Evolutionary conservation across 2,329 filamentous ascomycete species (phyloP).

Genomic region (Penicillium olsonii): DNA sequence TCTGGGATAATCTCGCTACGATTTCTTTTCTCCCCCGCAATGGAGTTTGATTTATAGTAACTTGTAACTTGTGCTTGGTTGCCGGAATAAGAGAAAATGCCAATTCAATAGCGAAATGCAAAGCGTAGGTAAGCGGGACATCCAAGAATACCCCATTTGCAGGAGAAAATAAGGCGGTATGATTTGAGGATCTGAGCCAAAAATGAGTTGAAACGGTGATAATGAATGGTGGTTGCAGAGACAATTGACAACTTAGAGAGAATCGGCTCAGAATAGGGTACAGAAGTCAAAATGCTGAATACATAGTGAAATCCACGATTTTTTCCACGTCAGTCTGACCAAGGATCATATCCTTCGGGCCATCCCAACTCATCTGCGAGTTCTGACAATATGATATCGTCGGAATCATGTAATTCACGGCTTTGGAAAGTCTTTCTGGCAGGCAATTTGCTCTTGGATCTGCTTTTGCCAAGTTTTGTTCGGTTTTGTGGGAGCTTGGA

Average conservation of each 20-base stretch:
- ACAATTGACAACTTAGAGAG: neutral
- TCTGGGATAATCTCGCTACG: neutral
- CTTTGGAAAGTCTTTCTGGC: neutral
- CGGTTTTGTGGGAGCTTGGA: neutral
- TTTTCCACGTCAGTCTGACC: constrained; percentile 4
- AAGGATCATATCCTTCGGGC: constrained; percentile 10
- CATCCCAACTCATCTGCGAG: constrained; percentile 1
- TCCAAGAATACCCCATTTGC: neutral
- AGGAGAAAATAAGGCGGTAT: neutral
- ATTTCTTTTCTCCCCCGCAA: neutral
- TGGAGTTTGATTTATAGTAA: neutral
- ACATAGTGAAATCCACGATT: neutral
- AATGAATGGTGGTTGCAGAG: neutral
- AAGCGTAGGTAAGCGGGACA: neutral
- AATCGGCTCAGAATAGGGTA: neutral
- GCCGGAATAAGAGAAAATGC: neutral
- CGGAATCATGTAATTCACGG: neutral
- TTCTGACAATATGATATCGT: constrained; percentile 3
- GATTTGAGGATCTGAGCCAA: neutral
- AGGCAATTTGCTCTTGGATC: neutral
- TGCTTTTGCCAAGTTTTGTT: neutral
- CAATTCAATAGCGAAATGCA: neutral
- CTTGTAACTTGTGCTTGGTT: neutral
- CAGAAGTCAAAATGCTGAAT: neutral
- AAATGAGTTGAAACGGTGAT: neutral